These are phyloP conservation scores for Arabidopsis hybrid DNA, from an alignment of 441 rosid genomes.

Conservation along the genomic window DNA sequence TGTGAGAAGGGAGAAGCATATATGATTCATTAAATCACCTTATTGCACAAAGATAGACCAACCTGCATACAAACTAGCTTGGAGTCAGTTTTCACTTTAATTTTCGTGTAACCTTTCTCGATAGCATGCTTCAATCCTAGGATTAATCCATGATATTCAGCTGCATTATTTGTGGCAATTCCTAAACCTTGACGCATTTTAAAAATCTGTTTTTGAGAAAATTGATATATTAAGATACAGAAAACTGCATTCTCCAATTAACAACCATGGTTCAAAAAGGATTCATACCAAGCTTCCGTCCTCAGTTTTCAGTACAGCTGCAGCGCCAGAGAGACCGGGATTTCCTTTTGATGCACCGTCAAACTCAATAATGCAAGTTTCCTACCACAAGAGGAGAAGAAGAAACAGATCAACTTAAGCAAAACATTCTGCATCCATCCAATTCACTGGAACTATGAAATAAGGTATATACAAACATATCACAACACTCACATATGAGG, in stretches of 20 bases:
- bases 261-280: background rate
- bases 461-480: background rate
- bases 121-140: constrained; percentile 78
- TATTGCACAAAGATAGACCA: constrained; percentile 25
- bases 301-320: constrained; percentile 70
- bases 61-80: constrained; percentile 94
- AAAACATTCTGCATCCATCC: background rate
- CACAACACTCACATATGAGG: constrained; percentile 36
- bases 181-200: constrained; percentile 88
- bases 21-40: background rate
- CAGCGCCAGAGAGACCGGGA: constrained; percentile 97
- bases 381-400: constrained; percentile 49
- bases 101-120: constrained; percentile 66
- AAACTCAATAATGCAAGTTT: constrained; percentile 74
- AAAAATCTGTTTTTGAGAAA: constrained; percentile 66
- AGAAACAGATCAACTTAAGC: constrained; percentile 25
- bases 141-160: constrained; percentile 83
- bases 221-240: constrained; percentile 21
- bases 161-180: constrained; percentile 73
- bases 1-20: constrained; percentile 3
- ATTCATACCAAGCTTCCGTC: constrained; percentile 81
- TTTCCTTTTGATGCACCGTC: constrained; percentile 97
- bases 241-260: background rate
- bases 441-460: background rate
- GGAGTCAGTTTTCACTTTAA: constrained; percentile 81